phyloP scores from a whole-genome alignment of 306 rosid genomes.

The Quercus glauca region DNA sequence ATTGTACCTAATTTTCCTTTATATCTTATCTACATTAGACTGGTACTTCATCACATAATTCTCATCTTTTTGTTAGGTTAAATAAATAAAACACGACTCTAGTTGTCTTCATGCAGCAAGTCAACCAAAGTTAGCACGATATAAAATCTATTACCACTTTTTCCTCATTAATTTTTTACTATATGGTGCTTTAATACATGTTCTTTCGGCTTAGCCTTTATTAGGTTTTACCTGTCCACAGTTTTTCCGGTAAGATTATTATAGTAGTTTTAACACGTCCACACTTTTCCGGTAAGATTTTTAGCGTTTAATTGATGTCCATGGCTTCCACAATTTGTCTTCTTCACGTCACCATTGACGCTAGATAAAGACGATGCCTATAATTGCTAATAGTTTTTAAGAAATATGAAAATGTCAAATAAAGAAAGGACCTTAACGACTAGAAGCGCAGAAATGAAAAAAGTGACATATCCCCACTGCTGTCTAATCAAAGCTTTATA shows the following conservation, averaged over 20 bases:
- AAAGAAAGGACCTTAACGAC: neutral
- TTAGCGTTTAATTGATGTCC: neutral
- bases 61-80: neutral
- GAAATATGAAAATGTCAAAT: neutral
- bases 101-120: neutral
- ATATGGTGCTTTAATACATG: neutral
- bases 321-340: neutral
- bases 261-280: neutral
- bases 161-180: neutral
- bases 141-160: neutral
- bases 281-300: neutral
- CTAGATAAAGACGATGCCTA: neutral
- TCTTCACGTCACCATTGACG: slow-evolving; percentile 2
- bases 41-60: neutral
- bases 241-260: neutral
- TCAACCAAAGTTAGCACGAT: neutral
- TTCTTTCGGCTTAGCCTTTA: neutral
- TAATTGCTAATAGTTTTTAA: neutral
- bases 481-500: slow-evolving; percentile 2
- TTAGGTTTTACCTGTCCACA: neutral
- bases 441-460: neutral
- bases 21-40: neutral
- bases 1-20: neutral
- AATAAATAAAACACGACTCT: neutral
- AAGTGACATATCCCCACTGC: too few relatives aligned